A percentile compares a stretch with the other conserved stretches of the same genome.
Evolutionary conservation across 306 rosid genomes (phyloP).

Genomic region (peach (Prunus persica)): Prunus_persica_NCBIv2 NC_034015.1:19578501-19579000

Average conservation of each 20-base stretch:
- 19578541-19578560: not conserved
- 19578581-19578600: not conserved
- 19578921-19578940: not conserved
- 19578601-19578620: not conserved
- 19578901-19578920: too few species aligned
- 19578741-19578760: too few species aligned
- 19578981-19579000: not conserved
- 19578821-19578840: too few species aligned
- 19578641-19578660: not conserved
- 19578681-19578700: constrained; percentile 7
- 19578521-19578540: not conserved
- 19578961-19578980: not conserved
- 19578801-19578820: not conserved
- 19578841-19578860: too few species aligned
- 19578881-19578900: too few species aligned
- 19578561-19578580: not conserved
- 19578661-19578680: not conserved
- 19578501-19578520: not conserved
- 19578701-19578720: not conserved
- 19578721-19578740: not conserved
- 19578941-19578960: not conserved
- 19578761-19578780: too few species aligned
- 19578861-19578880: too few species aligned
- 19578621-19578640: constrained; percentile 1
- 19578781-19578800: not conserved